Percentiles rank a stretch among this genome's conserved stretches.
Evolutionary conservation across 441 rosid species (phyloP).

Genomic region (Arabidopsis lyrata): DNA sequence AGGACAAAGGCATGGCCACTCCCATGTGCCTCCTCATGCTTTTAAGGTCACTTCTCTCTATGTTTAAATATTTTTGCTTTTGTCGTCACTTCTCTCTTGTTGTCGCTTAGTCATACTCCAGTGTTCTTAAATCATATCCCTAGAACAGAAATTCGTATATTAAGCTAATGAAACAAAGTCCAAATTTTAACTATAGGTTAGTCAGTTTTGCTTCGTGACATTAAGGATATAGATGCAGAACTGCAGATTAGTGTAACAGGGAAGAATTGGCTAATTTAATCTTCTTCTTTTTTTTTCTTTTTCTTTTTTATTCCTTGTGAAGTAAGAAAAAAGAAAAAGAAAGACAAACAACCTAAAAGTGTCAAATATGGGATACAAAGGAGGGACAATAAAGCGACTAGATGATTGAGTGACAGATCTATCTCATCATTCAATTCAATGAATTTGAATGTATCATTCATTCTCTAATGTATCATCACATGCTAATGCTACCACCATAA

Average conservation of each 20-base stretch:
- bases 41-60: constrained; percentile 28
- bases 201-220: background rate
- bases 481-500: constrained; percentile 15
- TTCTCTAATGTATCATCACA: constrained; percentile 30
- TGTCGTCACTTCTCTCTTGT: constrained; percentile 33
- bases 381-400: constrained; percentile 13
- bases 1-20: constrained; percentile 42
- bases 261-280: background rate
- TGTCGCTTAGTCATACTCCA: constrained; percentile 39
- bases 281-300: no score
- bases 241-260: background rate
- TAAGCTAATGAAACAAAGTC: background rate
- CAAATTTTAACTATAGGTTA: background rate
- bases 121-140: background rate
- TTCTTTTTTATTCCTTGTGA: no score
- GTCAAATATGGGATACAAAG: constrained; percentile 3
- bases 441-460: constrained; percentile 30
- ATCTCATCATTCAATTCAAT: constrained; percentile 32
- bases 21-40: constrained; percentile 43
- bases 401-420: constrained; percentile 40
- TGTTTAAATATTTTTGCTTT: constrained; percentile 8
- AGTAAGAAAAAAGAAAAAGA: background rate
- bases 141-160: background rate
- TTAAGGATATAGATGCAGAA: background rate
- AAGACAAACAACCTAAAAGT: constrained; percentile 16